These are phyloP conservation scores for Erucastrum elatum DNA, from an alignment of 345 rosid species.

Conservation along the genomic window DNA sequence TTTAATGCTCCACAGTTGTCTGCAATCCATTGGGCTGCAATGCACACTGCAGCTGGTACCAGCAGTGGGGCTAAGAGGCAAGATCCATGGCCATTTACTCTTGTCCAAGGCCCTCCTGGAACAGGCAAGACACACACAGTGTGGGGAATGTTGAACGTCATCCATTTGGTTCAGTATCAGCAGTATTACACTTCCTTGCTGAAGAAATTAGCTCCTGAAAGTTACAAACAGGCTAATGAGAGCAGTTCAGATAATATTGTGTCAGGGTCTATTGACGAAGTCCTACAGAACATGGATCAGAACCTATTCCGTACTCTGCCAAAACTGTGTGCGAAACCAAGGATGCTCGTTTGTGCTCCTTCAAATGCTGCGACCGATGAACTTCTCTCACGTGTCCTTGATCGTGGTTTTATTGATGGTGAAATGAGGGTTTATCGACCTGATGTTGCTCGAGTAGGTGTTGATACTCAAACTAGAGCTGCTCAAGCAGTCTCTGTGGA, in stretches of 20 bases:
- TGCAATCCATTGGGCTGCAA: constrained; percentile 99
- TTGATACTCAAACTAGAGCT: constrained; percentile 93
- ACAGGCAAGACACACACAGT: constrained; percentile 99
- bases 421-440: constrained; percentile 98
- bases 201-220: constrained; percentile 95
- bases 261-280: constrained; percentile 93
- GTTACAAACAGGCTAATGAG: constrained; percentile 83
- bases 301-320: constrained; percentile 92
- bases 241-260: constrained; percentile 62
- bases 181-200: constrained; percentile 94
- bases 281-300: constrained; percentile 99
- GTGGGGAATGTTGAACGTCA: constrained; percentile 99
- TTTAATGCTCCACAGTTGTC: constrained; percentile 92
- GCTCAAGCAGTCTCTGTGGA: constrained; percentile 99
- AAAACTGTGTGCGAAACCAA: constrained; percentile 94
- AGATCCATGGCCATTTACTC: constrained; percentile 99
- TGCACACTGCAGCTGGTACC: constrained; percentile 99
- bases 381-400: constrained; percentile 95
- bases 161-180: constrained; percentile 98
- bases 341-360: constrained; percentile 99
- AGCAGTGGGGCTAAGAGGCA: constrained; percentile 80
- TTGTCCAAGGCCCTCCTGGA: constrained; percentile 99
- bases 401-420: constrained; percentile 98
- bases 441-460: constrained; percentile 99
- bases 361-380: constrained; percentile 99